Conservation (phyloP, 2,329 filamentous ascomycete species). For the Colletotrichum lindemuthianum region DNA sequence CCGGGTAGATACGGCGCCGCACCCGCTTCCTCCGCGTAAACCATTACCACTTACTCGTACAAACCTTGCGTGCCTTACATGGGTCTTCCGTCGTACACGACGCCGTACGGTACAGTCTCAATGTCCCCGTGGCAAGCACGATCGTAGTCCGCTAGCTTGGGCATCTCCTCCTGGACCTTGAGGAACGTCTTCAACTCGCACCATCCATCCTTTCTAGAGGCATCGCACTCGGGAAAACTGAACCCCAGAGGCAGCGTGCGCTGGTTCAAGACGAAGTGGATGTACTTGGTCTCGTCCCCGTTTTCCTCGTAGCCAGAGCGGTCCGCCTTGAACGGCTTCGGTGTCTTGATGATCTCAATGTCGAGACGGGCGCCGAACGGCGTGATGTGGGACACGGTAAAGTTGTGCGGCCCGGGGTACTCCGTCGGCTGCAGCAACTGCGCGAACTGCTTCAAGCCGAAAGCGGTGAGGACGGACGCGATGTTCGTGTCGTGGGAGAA, state of each 20-base stretch:
- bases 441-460: conserved; percentile 76
- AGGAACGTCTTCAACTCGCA: conserved; percentile 78
- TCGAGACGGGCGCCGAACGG: conserved; percentile 79
- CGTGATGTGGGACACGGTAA: conserved; percentile 74
- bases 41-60: conserved; percentile 4
- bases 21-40: no score
- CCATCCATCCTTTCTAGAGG: conserved; percentile 75
- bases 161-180: conserved; percentile 67
- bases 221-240: conserved; percentile 73
- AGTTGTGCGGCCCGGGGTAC: conserved; percentile 67
- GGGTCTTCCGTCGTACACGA: conserved; percentile 52
- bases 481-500: conserved; percentile 84
- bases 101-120: conserved; percentile 47
- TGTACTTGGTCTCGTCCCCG: conserved; percentile 70
- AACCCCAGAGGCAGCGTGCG: conserved; percentile 75
- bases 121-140: conserved; percentile 71
- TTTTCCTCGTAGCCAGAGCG: conserved; percentile 62
- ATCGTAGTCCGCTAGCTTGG: conserved; percentile 68
- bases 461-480: conserved; percentile 74
- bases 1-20: no score
- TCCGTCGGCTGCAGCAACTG: conserved; percentile 64
- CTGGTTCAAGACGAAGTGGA: conserved; percentile 81
- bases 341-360: conserved; percentile 77
- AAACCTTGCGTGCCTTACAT: conserved; percentile 30
- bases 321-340: conserved; percentile 67